phyloP scores from a whole-genome alignment of 73 alveolate species.

The Tetrahymena borealis region DNA sequence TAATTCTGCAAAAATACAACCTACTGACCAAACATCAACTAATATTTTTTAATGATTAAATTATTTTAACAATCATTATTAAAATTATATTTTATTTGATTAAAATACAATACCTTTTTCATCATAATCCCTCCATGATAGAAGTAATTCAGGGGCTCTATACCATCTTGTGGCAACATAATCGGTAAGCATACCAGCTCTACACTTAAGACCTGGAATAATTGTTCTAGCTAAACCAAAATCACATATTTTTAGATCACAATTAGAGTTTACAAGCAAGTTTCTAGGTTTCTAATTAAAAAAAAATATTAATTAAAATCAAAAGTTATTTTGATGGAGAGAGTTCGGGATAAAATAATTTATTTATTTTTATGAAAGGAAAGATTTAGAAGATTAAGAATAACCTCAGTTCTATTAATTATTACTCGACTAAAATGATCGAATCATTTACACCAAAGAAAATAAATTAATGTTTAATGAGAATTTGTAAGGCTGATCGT shows the following conservation, averaged over 20 bases:
- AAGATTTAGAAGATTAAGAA: constrained; percentile 67
- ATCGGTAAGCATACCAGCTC: constrained; percentile 28
- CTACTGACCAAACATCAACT: constrained; percentile 90
- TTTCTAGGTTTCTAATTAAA: constrained; percentile 44
- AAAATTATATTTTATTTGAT: not conserved
- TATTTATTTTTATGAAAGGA: constrained; percentile 53
- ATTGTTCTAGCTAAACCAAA: constrained; percentile 58
- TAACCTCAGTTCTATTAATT: constrained; percentile 56
- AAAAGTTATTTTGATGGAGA: constrained; percentile 23
- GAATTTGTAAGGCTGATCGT: constrained; percentile 53
- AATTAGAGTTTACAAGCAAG: constrained; percentile 41
- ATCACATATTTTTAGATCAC: constrained; percentile 58
- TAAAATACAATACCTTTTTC: not conserved
- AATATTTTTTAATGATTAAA: constrained; percentile 13
- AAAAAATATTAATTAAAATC: constrained; percentile 24
- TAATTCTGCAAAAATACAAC: constrained; percentile 90
- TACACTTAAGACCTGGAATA: constrained; percentile 32
- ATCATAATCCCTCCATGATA: constrained; percentile 45
- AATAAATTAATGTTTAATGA: not conserved
- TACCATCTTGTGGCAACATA: constrained; percentile 74
- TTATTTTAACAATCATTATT: not conserved
- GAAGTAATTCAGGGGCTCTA: constrained; percentile 74
- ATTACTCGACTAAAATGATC: too few relatives aligned
- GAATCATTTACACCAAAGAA: constrained; percentile 42
- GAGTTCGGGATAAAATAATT: constrained; percentile 47